These are phyloP conservation scores for Hyphopichia pseudoburtonii DNA, from an alignment of 1,139 yeast genomes.

Conservation along the genomic window DNA sequence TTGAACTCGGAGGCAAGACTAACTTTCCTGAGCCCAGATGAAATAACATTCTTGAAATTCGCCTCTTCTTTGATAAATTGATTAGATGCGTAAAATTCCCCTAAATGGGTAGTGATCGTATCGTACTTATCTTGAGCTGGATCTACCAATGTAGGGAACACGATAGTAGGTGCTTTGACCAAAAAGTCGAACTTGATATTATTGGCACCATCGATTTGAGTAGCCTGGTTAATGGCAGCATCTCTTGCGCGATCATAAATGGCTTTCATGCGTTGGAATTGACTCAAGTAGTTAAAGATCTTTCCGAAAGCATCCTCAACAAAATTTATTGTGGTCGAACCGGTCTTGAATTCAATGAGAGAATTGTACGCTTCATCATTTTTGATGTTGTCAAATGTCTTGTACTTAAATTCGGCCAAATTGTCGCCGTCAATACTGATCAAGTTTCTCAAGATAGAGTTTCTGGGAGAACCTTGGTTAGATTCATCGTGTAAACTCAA, in stretches of 20 bases:
- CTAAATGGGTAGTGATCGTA: constrained; percentile 69
- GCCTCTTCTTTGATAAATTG: constrained; percentile 36
- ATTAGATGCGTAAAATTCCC: constrained; percentile 78
- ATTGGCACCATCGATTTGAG: constrained; percentile 59
- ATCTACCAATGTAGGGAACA: constrained; percentile 66
- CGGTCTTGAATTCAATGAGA: constrained; percentile 64
- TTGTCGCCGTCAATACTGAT: constrained; percentile 81
- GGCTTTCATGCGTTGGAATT: constrained; percentile 82
- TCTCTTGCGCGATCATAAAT: constrained; percentile 86
- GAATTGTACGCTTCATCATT: constrained; percentile 56
- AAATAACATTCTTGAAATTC: constrained; percentile 45
- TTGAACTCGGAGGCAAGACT: constrained; percentile 61
- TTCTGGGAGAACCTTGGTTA: constrained; percentile 59
- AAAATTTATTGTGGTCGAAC: constrained; percentile 72
- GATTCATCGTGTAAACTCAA: constrained; percentile 76
- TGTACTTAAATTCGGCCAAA: constrained; percentile 79
- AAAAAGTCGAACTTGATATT: constrained; percentile 70
- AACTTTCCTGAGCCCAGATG: constrained; percentile 73
- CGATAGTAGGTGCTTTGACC: constrained; percentile 77
- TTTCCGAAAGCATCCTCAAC: constrained; percentile 78
- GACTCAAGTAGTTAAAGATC: constrained; percentile 64
- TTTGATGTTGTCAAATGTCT: constrained; percentile 66
- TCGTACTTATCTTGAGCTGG: constrained; percentile 47
- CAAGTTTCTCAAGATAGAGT: constrained; percentile 62
- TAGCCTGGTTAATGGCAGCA: constrained; percentile 71